Conservation (phyloP, 768 basidiomycete genomes). For the Strobilomyces confusus region DNA sequence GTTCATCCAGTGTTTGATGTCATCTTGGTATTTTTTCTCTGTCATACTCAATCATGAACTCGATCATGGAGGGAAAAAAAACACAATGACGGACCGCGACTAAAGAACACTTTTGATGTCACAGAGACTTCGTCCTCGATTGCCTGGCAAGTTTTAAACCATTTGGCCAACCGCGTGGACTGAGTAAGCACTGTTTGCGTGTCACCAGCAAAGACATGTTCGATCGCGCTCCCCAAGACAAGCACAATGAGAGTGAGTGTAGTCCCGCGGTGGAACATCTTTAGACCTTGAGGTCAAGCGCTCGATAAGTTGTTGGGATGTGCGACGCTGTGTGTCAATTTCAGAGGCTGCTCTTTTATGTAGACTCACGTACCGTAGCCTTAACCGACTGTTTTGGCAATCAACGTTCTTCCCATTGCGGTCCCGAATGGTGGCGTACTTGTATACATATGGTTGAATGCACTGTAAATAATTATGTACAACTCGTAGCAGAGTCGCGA, state of each 20-base stretch:
- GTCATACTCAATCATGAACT: background rate
- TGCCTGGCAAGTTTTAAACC: background rate
- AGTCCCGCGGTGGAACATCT: background rate
- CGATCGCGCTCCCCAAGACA: background rate
- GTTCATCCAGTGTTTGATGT: slow-evolving; percentile 49
- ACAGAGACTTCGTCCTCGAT: background rate
- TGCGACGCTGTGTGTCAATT: too few species aligned
- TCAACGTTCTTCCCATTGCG: too few species aligned
- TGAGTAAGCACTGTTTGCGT: background rate
- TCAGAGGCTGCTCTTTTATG: too few species aligned
- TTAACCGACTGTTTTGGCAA: too few species aligned
- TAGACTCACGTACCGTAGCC: too few species aligned
- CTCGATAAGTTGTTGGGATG: too few species aligned
- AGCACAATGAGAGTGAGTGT: background rate
- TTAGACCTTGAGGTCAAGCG: background rate
- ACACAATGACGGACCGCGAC: background rate
- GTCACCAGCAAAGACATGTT: background rate
- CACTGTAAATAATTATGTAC: too few species aligned
- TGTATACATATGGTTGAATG: too few species aligned
- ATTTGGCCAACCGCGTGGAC: background rate
- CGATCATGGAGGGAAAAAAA: background rate
- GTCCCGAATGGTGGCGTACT: too few species aligned
- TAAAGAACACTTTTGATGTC: background rate
- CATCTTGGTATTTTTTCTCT: slow-evolving; percentile 34
- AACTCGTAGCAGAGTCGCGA: too few species aligned